Conservation (phyloP, 768 basidiomycete genomes). For the Cystofilobasidium capitatum region DNA sequence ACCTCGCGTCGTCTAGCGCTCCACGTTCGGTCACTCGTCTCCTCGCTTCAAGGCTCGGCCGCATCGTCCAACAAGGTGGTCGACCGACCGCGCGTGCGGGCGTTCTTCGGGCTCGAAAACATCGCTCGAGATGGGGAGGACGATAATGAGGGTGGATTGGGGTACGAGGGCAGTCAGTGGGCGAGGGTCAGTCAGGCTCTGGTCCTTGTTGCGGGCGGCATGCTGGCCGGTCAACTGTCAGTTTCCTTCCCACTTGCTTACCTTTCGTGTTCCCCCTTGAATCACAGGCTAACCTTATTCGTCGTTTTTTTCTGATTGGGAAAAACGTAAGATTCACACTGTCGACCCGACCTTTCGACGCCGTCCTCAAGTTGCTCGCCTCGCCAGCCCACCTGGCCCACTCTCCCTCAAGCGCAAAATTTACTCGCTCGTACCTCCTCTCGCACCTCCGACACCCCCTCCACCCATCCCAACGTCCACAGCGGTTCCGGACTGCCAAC, state of each 20-base stretch:
- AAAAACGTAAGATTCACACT: slow-evolving; percentile 6
- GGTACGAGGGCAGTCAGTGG: slow-evolving; percentile 11
- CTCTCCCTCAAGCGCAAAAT: not conserved
- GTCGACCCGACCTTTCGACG: slow-evolving; percentile 24
- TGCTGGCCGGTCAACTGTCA: slow-evolving; percentile 10
- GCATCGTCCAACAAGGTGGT: not conserved
- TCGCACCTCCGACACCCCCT: slow-evolving; percentile 11
- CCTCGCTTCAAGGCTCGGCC: slow-evolving; percentile 5
- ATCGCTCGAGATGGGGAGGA: not conserved
- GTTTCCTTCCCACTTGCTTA: not conserved
- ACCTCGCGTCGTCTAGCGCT: slow-evolving; percentile 21
- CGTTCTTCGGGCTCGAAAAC: slow-evolving; percentile 23
- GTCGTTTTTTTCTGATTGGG: not conserved
- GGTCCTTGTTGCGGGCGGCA: slow-evolving; percentile 13
- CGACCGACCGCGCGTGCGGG: slow-evolving; percentile 5
- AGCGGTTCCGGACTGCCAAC: not conserved
- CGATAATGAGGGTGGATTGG: slow-evolving; percentile 13
- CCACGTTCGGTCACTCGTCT: slow-evolving; percentile 16
- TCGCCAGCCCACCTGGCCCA: slow-evolving; percentile 5
- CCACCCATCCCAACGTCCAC: not conserved
- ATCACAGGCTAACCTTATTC: not conserved
- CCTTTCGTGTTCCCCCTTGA: not conserved
- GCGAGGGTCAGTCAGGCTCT: slow-evolving; percentile 16
- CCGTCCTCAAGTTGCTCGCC: slow-evolving; percentile 14
- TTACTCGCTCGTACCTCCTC: slow-evolving; percentile 6